Base-by-base conservation (phyloP, 768 basidiomycete genomes). In the Pholiota microspora region DNA sequence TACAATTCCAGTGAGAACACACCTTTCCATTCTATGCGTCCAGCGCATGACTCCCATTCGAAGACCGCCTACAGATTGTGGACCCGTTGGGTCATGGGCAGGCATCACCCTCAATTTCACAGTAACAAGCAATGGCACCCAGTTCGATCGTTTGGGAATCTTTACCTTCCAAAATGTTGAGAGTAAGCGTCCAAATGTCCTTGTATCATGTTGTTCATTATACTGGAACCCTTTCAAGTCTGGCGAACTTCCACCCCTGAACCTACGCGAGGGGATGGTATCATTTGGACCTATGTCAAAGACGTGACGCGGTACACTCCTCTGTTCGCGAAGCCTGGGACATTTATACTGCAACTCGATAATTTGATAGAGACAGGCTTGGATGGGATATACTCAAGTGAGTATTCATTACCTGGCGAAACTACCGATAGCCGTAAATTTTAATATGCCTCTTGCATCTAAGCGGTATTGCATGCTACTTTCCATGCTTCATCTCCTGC, bases 191-290 rank as follows among this genome's bases (percentile, higher is more conserved):
- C 29, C 24, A 4, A 10, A 29, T 23, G 16, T 9, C 44, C 32
- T 45, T 55, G 2, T 29, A n/a, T 23, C 7, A 31, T n/a, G n/a
- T n/a, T n/a, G n/a, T n/a, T n/a, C n/a, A n/a, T 44, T 16, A 28
- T 21, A 13, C 10, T 38, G 31, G 36, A 40, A 23, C 38, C 16
- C 45, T 29, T 36, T 35, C 3, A 7, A 88, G 86, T 90, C 48
- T 89, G 89, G 89, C 77, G 89, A 32, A 89, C 86, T 16, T 89
- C 88, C 0, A 92, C 89, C 15, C 84, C 89, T 0, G 89, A 92
- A 67, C 89, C 89, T 0, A 85, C 83, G 0, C 61, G 59, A 12
- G 75, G 79, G 2, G 75, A 81, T 45, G 89, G 89, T 9, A 89
- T 91, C 55, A 84, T 89, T 46, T 91, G 88, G 89, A 89, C 88